Evolutionary conservation across 2,329 filamentous ascomycete species (phyloP).

Genomic region (Aschersonia sp.): DNA sequence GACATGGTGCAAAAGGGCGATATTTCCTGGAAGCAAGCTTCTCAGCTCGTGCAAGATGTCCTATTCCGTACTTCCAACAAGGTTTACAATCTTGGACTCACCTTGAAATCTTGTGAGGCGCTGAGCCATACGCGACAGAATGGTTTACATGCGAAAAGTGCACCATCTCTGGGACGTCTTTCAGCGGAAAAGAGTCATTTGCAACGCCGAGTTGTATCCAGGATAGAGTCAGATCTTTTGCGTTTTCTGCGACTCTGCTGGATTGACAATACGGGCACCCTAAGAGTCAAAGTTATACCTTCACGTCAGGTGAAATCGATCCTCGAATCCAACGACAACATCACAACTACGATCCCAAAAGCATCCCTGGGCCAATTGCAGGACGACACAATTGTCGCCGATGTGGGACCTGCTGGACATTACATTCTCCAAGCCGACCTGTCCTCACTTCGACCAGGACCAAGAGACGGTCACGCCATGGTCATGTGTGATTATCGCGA

Average conservation of each 20-base stretch:
- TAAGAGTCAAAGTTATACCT: slow-evolving; percentile 54
- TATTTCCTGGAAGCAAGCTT: slow-evolving; percentile 45
- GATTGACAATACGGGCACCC: slow-evolving; percentile 61
- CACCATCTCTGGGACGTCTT: too few species aligned
- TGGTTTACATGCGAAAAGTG: too few species aligned
- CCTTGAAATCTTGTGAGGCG: background rate
- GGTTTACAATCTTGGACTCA: slow-evolving; percentile 46
- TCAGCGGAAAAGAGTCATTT: too few species aligned
- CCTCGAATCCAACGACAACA: slow-evolving; percentile 26
- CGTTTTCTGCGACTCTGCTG: slow-evolving; percentile 59
- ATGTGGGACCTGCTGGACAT: slow-evolving; percentile 44
- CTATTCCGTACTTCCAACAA: slow-evolving; percentile 65
- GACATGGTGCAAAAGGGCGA: slow-evolving; percentile 53
- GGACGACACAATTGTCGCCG: slow-evolving; percentile 42
- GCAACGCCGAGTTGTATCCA: background rate
- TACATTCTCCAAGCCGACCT: slow-evolving; percentile 55
- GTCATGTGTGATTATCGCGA: slow-evolving; percentile 54
- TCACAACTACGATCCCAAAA: slow-evolving; percentile 45
- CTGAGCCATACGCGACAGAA: too few species aligned
- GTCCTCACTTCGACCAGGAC: slow-evolving; percentile 42
- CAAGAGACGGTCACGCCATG: slow-evolving; percentile 45
- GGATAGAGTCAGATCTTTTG: background rate
- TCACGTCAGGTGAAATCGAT: slow-evolving; percentile 37
- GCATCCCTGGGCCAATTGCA: slow-evolving; percentile 54
- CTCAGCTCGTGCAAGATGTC: slow-evolving; percentile 48